phyloP scores from a whole-genome alignment of 106 monocot genomes.

The Allium cepa region DNA sequence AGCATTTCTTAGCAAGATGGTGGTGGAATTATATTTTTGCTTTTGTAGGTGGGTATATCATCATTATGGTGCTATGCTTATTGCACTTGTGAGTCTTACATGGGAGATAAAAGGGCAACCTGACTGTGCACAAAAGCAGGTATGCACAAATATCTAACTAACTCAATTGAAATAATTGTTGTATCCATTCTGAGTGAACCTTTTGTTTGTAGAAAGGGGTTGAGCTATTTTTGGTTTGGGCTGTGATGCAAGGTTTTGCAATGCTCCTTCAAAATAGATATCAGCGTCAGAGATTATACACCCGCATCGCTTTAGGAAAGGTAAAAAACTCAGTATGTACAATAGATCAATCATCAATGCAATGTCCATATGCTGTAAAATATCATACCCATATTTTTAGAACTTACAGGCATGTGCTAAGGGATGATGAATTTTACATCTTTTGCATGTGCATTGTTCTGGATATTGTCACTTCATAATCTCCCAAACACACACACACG shows the following conservation, averaged over 20 bases:
- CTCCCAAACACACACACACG: too few species aligned
- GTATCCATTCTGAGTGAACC: background rate
- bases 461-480: too few species aligned
- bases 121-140: constrained; percentile 81
- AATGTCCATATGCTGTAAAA: too few species aligned
- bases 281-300: constrained; percentile 81
- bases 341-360: too few species aligned
- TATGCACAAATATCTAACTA: constrained; percentile 10
- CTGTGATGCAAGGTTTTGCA: constrained; percentile 84
- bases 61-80: constrained; percentile 87
- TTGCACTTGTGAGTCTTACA: constrained; percentile 88
- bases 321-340: constrained; percentile 9
- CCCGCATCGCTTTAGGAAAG: constrained; percentile 92
- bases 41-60: constrained; percentile 85
- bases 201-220: constrained; percentile 59
- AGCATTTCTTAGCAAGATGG: background rate
- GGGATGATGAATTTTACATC: too few species aligned
- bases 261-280: constrained; percentile 91
- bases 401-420: too few species aligned
- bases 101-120: constrained; percentile 96
- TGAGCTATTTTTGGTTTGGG: constrained; percentile 65
- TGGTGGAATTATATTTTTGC: constrained; percentile 4
- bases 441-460: too few species aligned
- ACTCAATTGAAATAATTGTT: constrained; percentile 1
- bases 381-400: too few species aligned